Evolutionary conservation across 345 rosid genomes (phyloP).

Genomic region (Rubroshorea leprosula): DNA sequence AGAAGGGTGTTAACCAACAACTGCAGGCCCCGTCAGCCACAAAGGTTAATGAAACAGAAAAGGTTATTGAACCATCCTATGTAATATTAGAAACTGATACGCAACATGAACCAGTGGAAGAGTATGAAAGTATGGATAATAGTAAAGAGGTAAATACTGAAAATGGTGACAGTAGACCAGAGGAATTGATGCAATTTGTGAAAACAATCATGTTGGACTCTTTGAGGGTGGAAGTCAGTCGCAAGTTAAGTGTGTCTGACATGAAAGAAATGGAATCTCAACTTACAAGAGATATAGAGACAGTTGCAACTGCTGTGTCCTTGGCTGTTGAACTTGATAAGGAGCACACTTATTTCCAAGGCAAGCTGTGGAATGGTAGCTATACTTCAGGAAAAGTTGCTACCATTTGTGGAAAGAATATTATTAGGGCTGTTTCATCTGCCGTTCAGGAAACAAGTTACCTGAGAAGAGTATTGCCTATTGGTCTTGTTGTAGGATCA

Average conservation of each 20-base stretch:
- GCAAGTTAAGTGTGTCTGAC: constrained; percentile 55
- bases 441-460: constrained; percentile 55
- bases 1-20: constrained; percentile 20
- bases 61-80: constrained; percentile 62
- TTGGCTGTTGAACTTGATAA: constrained; percentile 37
- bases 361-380: constrained; percentile 20
- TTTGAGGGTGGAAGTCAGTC: constrained; percentile 68
- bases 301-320: constrained; percentile 64
- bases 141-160: constrained; percentile 25
- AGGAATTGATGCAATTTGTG: constrained; percentile 50
- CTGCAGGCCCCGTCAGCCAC: constrained; percentile 22
- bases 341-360: constrained; percentile 31
- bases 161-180: constrained; percentile 23
- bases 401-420: constrained; percentile 47
- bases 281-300: constrained; percentile 58
- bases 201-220: constrained; percentile 53
- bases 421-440: constrained; percentile 62
- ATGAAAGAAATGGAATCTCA: constrained; percentile 46
- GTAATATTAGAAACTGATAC: constrained; percentile 50
- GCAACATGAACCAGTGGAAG: constrained; percentile 35
- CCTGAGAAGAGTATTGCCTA: constrained; percentile 68
- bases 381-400: constrained; percentile 43
- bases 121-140: constrained; percentile 23
- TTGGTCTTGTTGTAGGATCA: constrained; percentile 80
- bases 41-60: constrained; percentile 27